Base-by-base conservation (phyloP, 495 filamentous ascomycete genomes). In the Friedmanniomyces endolithicus region DNA sequence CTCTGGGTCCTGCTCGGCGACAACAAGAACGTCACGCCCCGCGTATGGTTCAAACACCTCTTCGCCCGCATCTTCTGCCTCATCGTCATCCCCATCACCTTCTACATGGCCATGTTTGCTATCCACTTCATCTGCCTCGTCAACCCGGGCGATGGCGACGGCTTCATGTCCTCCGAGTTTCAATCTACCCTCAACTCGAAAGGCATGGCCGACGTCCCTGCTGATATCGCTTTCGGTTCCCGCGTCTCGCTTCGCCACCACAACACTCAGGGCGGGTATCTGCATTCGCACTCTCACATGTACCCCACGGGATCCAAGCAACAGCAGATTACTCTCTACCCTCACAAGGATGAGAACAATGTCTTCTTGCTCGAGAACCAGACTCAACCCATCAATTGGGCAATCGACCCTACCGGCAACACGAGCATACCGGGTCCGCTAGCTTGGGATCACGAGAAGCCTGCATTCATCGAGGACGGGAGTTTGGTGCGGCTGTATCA, bases 131-230 rank as follows among this genome's bases (percentile, higher is more conserved):
- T 87, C 56, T 94, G 87, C 74, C 77, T 98, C 25, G 78, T 81
- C 27, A 97, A 98, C 67, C 94, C 92, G 8, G 92, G 92, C 48
- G 92, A 98, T 22, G 92, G 92, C 43, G 92, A 98, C 68, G 92
- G 92, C 50, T 98, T 98, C 76, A 98, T 98, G 92, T 95, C 88
- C 58, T 94, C 90, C 31, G 94, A 98, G 68, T 98, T 98, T 74
- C 94, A 97, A 69, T 87, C 94, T 22, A 98, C 92, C 1, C 74
- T 98, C 54, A 98, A 96, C 70, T 90, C 84, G 40, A 97, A 97
- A 72, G 80, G 75, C 33, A 98, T 98, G 92, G 81, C 87, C 66
- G 89, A 94, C 66, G 89, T 95, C 17, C 83, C 92, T 0, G 92
- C 86, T 2, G 90, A 98, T 70, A 82, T 98, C 56, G 82, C 85